phyloP scores from a whole-genome alignment of 768 basidiomycete species.

The Tricholoma sp. region DNA sequence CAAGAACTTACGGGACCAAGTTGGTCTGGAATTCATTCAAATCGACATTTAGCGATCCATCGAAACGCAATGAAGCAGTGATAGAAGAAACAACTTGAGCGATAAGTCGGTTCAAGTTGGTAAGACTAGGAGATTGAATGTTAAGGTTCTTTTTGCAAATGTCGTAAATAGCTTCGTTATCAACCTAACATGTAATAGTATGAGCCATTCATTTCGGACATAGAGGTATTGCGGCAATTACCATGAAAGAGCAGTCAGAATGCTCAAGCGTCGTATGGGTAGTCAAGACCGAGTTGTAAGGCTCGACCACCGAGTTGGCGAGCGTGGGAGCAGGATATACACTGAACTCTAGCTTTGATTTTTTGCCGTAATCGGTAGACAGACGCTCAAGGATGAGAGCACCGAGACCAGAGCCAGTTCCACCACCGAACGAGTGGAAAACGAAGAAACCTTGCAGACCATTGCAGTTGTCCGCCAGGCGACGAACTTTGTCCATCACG shows the following conservation, averaged over 20 bases:
- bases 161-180: slow-evolving; percentile 94
- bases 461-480: slow-evolving; percentile 92
- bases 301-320: slow-evolving; percentile 94
- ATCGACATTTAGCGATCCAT: slow-evolving; percentile 96
- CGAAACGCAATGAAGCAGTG: slow-evolving; percentile 95
- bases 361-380: slow-evolving; percentile 97
- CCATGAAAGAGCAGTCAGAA: slow-evolving; percentile 99
- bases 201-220: slow-evolving; percentile 3
- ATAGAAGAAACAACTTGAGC: slow-evolving; percentile 98
- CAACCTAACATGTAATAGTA: slow-evolving; percentile 39
- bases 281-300: slow-evolving; percentile 95
- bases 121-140: slow-evolving; percentile 81
- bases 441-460: slow-evolving; percentile 99
- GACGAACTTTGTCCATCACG: slow-evolving; percentile 93
- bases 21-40: slow-evolving; percentile 99
- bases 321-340: slow-evolving; percentile 94
- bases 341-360: slow-evolving; percentile 97
- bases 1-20: slow-evolving; percentile 86
- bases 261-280: slow-evolving; percentile 99
- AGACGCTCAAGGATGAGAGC: slow-evolving; percentile 93
- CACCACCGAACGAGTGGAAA: slow-evolving; percentile 99
- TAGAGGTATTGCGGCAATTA: slow-evolving; percentile 19
- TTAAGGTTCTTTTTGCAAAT: slow-evolving; percentile 97
- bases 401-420: slow-evolving; percentile 98
- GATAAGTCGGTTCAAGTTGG: slow-evolving; percentile 94